A percentile compares a stretch with the other conserved stretches of the same genome.
Evolutionary conservation across 306 rosid species (phyloP).

Genomic region (Gleditsia sinensis): DNA sequence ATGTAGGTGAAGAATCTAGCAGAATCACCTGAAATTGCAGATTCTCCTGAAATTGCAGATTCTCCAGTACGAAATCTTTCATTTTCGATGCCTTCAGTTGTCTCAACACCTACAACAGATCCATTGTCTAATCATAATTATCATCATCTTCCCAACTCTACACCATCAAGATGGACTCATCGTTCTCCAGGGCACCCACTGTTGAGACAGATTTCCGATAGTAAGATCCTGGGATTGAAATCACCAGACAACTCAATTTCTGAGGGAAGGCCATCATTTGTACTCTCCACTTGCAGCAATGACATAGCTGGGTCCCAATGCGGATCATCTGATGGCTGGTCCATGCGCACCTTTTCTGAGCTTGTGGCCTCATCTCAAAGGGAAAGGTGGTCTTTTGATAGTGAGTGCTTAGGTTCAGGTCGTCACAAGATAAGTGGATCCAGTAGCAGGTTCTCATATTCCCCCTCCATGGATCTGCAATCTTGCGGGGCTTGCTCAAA

Average conservation of each 20-base stretch:
- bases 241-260: conserved; percentile 82
- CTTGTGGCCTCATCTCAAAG: conserved; percentile 87
- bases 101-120: conserved; percentile 57
- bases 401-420: conserved; percentile 70
- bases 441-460: conserved; percentile 77
- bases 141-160: conserved; percentile 56
- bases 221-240: conserved; percentile 69
- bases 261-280: conserved; percentile 80
- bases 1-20: conserved; percentile 63
- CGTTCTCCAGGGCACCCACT: conserved; percentile 82
- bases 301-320: conserved; percentile 74
- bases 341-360: conserved; percentile 92
- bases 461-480: conserved; percentile 76
- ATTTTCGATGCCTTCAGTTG: conserved; percentile 60
- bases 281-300: conserved; percentile 79
- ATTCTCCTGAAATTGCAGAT: conserved; percentile 52
- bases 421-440: conserved; percentile 70
- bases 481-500: conserved; percentile 75
- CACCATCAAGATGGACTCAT: conserved; percentile 69
- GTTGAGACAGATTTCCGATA: conserved; percentile 81
- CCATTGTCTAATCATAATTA: conserved; percentile 51
- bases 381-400: conserved; percentile 92
- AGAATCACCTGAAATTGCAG: conserved; percentile 50
- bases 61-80: conserved; percentile 58
- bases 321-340: conserved; percentile 96